Evolutionary conservation across 2,329 filamentous ascomycete species (phyloP).

Genomic region (Sporothrix pallida): DNA sequence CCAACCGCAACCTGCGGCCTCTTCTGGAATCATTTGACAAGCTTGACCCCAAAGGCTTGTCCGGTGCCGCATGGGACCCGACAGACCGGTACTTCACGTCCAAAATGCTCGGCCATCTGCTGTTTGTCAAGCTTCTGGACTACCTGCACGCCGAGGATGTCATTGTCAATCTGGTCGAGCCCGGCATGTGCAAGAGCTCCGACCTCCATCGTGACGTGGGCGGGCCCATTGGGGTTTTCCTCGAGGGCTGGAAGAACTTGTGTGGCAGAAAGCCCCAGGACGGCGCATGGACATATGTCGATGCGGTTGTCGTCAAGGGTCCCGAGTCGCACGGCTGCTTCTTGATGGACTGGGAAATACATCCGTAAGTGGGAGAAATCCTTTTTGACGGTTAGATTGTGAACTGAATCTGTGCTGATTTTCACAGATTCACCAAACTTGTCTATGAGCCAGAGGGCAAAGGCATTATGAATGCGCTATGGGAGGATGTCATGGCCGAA

Average conservation of each 20-base stretch:
- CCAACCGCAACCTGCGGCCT: conserved; percentile 19
- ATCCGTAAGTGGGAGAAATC: conserved; percentile 18
- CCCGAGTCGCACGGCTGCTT: conserved; percentile 59
- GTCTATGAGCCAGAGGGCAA: conserved; percentile 30
- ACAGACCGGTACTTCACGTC: conserved; percentile 31
- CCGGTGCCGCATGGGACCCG: conserved; percentile 20
- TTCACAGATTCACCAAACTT: conserved; percentile 28
- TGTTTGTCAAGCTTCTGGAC: conserved; percentile 21
- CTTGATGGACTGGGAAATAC: conserved; percentile 39
- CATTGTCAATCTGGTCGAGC: conserved; percentile 28
- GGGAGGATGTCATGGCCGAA: conserved; percentile 33
- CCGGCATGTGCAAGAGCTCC: conserved; percentile 35
- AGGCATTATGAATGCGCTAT: conserved; percentile 8
- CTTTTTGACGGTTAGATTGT: not conserved
- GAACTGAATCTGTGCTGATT: not conserved
- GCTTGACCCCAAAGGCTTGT: not conserved
- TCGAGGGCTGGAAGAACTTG: conserved; percentile 40
- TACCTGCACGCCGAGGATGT: conserved; percentile 30
- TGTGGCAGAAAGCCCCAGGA: conserved; percentile 45
- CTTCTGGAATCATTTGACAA: conserved; percentile 27
- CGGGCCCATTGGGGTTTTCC: conserved; percentile 35
- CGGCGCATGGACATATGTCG: conserved; percentile 54
- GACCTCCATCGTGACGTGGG: conserved; percentile 47
- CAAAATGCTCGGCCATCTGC: conserved; percentile 32
- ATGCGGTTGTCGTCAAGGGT: conserved; percentile 54